Conservation (phyloP, 2,329 filamentous ascomycete species). For the Talaromyces funiculosus region DNA sequence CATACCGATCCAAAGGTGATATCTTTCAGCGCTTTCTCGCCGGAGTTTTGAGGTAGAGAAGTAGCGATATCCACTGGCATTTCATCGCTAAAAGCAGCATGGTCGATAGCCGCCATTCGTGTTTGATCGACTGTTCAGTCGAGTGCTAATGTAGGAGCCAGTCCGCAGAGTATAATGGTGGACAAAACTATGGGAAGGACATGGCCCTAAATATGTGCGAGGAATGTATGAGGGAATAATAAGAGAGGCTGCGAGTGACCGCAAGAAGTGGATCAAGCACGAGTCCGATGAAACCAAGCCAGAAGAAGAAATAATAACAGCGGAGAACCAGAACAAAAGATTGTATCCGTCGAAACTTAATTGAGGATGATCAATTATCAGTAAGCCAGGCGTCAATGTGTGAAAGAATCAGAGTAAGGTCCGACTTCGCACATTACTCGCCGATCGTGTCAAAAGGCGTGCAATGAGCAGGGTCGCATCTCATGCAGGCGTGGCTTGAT, state of each 20-base stretch:
- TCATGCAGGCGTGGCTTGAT: not conserved
- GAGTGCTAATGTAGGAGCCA: not conserved
- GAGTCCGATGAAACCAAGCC: not conserved
- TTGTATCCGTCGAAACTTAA: not conserved
- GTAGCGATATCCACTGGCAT: constrained; percentile 37
- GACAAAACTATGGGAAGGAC: constrained; percentile 21
- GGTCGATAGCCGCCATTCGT: constrained; percentile 34
- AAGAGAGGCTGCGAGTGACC: not conserved
- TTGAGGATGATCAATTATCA: not conserved
- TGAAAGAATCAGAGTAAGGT: constrained; percentile 2
- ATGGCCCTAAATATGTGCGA: constrained; percentile 16
- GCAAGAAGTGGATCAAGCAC: constrained; percentile 5
- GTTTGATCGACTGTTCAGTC: not conserved
- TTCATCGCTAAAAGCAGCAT: constrained; percentile 35
- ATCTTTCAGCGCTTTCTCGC: constrained; percentile 72
- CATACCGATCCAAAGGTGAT: constrained; percentile 80
- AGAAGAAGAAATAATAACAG: not conserved
- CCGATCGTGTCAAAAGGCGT: constrained; percentile 2
- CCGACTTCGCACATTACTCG: constrained; percentile 8
- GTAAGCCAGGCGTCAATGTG: not conserved
- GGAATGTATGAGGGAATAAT: constrained; percentile 1
- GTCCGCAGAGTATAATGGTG: not conserved
- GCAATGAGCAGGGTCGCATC: constrained; percentile 5
- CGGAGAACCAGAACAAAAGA: not conserved
- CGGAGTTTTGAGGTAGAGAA: constrained; percentile 42